Percentiles rank a stretch among this genome's conserved stretches.
These are phyloP conservation scores for Nicotiana sylvestris DNA, from an alignment of 257 asterid species.

Conservation along the genomic window DNA sequence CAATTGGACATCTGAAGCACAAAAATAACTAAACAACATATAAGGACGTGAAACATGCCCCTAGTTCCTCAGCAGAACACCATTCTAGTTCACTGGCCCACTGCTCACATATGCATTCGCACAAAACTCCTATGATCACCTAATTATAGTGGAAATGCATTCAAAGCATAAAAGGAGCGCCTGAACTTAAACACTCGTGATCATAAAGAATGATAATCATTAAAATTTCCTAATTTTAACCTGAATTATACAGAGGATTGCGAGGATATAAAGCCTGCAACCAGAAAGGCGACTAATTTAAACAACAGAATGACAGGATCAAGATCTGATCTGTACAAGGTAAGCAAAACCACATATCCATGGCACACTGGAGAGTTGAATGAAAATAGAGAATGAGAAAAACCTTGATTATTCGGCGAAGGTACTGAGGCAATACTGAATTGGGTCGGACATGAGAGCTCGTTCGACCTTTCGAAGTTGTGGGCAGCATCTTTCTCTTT, in stretches of 20 bases:
- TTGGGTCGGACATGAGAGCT: slow-evolving; percentile 61
- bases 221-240: not conserved
- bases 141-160: not conserved
- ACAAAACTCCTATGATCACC: not conserved
- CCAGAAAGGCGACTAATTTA: not conserved
- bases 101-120: not conserved
- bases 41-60: not conserved
- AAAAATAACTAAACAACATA: not conserved
- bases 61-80: not conserved
- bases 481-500: slow-evolving; percentile 63
- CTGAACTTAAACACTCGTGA: not conserved
- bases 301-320: not conserved
- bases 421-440: slow-evolving; percentile 75
- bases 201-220: not conserved
- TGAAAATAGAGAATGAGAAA: slow-evolving; percentile 4
- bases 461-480: slow-evolving; percentile 74
- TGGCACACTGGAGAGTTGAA: not conserved
- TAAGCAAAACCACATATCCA: not conserved
- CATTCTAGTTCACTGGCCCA: not conserved
- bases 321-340: slow-evolving; percentile 10
- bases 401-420: slow-evolving; percentile 93
- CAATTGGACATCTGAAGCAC: not conserved
- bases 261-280: not conserved
- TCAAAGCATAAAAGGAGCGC: not conserved
- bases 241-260: not conserved